Base-by-base conservation (phyloP, 2,329 filamentous ascomycete species). In the Aspergillus vadensis region DNA sequence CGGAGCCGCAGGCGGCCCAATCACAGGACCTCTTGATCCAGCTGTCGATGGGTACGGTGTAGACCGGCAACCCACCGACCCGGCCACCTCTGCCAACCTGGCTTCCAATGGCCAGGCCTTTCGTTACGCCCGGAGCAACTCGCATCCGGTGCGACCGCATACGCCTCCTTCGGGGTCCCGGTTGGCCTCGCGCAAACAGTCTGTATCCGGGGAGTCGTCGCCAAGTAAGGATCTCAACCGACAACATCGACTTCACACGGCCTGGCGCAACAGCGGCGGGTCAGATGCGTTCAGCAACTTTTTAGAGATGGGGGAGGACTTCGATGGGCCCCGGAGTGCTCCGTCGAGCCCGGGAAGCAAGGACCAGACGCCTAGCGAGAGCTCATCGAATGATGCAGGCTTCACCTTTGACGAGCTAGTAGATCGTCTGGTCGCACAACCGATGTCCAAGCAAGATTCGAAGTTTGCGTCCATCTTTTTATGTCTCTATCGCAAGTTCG, bases 401-500 rank as follows among this genome's bases (percentile, higher is more conserved):
- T 66, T 74, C 19, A 75, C 77, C 2, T 81, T 82, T 54, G 87
- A 90, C 62, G 89, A 92, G 58, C 80, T 95, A 4, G 91, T 98
- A 19, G 92, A 97, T 75, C 89, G 92, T n/a, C 83, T 99, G 43
- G 83, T 98, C 23, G 85, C 88, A 0, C 85, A 91, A 63, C 91
- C 91, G 38, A 88, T 94, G 79, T 92, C 91, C 27, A 92, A 91
- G 71, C 85, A 88, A n/a, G 95, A 98, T 72, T 84, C 86, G 60
- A 97, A 97, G 75, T 99, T 97, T 72, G 85, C 86, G 1, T 87
- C 92, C 48, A 88, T 96, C 17, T 98, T 98, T 70, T 82, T 98
- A 30, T 97, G 94, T 65, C 81, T 98, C 14, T 98, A 98, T 77
- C 89, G 95, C 63, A 96, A 95, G 74, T 98, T 99, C 73, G 90